phyloP scores from a whole-genome alignment of 192 early-diverging fungal species.

The Coemansia sp. region DNA sequence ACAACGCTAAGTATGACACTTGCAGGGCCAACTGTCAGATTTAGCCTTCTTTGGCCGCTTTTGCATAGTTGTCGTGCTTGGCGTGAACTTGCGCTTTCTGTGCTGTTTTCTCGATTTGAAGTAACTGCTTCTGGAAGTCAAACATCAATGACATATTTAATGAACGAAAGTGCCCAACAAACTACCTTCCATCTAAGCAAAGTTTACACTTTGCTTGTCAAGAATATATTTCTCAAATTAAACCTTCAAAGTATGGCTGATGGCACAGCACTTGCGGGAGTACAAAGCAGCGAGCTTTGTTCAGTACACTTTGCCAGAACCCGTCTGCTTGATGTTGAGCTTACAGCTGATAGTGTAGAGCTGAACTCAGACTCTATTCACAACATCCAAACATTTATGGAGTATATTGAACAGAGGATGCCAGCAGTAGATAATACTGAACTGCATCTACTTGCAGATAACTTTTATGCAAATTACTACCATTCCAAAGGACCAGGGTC shows the following conservation, averaged over 20 bases:
- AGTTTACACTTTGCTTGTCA: background rate
- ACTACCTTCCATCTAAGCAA: background rate
- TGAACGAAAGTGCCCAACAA: background rate
- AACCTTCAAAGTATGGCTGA: background rate
- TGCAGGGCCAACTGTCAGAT: background rate
- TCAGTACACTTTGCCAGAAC: background rate
- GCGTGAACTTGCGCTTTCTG: background rate
- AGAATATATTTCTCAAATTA: background rate
- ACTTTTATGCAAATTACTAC: background rate
- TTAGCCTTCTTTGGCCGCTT: background rate
- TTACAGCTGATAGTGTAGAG: background rate
- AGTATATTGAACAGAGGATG: background rate
- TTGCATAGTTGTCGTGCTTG: background rate
- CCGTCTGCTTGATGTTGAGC: background rate
- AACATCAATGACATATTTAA: background rate
- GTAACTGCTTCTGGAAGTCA: background rate
- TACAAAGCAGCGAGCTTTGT: background rate
- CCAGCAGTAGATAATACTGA: background rate
- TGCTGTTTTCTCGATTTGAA: background rate
- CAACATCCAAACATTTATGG: slow-evolving; percentile 1
- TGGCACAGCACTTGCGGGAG: background rate
- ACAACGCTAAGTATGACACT: background rate
- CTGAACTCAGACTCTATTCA: background rate
- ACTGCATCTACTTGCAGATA: slow-evolving; percentile 1
- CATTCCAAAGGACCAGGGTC: background rate